A percentile compares a stretch with the other conserved stretches of the same genome.
Conservation (phyloP, 1,284 basidiomycete species). For the Heterobasidion irregulare region DNA sequence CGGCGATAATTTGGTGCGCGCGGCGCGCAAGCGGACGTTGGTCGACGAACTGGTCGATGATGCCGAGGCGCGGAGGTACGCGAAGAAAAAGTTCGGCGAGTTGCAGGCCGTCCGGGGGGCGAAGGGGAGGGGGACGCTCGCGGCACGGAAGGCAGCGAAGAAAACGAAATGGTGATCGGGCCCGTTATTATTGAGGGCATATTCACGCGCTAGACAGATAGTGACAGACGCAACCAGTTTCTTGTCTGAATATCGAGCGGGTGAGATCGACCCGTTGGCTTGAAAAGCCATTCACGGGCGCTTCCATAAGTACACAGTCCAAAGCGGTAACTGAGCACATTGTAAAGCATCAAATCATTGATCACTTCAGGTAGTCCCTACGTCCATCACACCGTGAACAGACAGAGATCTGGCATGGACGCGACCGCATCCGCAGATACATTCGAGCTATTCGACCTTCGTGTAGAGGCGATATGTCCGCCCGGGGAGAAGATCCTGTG, state of each 20-base stretch:
- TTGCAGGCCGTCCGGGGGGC: slow-evolving; percentile 67
- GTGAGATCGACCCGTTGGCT: no score
- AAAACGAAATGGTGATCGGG: slow-evolving; percentile 58
- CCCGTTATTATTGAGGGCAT: not conserved
- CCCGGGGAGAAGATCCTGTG: slow-evolving; percentile 44
- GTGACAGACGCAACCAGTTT: no score
- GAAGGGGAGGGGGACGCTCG: slow-evolving; percentile 68
- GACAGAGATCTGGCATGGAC: not conserved
- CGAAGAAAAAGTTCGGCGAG: slow-evolving; percentile 91
- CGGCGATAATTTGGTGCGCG: slow-evolving; percentile 59
- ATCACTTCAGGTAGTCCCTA: no score
- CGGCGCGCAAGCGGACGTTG: slow-evolving; percentile 70
- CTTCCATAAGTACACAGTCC: no score
- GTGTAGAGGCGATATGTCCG: slow-evolving; percentile 50
- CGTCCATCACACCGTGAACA: no score
- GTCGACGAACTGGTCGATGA: slow-evolving; percentile 89
- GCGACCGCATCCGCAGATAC: slow-evolving; percentile 9
- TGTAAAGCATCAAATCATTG: no score
- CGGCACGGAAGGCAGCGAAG: slow-evolving; percentile 54
- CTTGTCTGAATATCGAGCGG: no score
- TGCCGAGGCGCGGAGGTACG: slow-evolving; percentile 78
- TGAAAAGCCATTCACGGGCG: no score
- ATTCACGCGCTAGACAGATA: no score
- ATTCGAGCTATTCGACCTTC: slow-evolving; percentile 52
- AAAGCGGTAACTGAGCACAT: no score